Evolutionary conservation across 345 rosid species (phyloP), one percentile per base, ranked within the genome.

Genomic region (Noccaea bulbosa): DNA sequence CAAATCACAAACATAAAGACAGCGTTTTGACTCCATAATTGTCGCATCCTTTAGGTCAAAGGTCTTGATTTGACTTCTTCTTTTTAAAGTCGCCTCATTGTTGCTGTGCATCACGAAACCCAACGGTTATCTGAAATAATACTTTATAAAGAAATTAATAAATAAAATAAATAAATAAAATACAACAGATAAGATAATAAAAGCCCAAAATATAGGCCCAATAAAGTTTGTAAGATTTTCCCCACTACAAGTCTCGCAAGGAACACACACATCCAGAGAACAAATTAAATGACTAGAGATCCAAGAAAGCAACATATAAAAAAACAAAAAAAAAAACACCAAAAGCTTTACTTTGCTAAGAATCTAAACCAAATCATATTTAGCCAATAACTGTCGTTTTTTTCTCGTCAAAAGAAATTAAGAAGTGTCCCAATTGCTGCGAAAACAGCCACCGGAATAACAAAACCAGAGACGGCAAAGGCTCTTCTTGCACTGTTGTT

Each of bases 401-500:
- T 44, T 55, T 55, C 32, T 35, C 43, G 5, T 11, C 16, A 16
- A 40, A 9, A 39, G 62, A 43, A 24, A 65, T 55, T 24, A 56
- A 45, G 45, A 51, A 68, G 45, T 16, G 51, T 68, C 44, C 71
- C 43, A 5, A 45, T 32, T 0, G 33, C 32, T 39, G 60, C 53
- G 8, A 69, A 63, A 63, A 62, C 62, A 41, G 60, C 64, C 1
- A 69, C 16, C 0, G 54, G 61, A 33, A 76, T 5, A n/a, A 63
- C 12, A 30, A 63, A 62, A 41, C 30, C n/a, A 3, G 65, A 69
- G 70, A 47, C 22, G 0, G 15, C 0, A 7, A 40, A 33, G 8
- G 46, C 53, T 62, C 52, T 46, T 39, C 8, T 40, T 50, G 73
- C 79, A 56, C 16, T 41, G 71, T 20, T 89, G 66, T 58, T 79